Conservation (phyloP, 2,329 filamentous ascomycete species). For the Colletotrichum sp. region DNA sequence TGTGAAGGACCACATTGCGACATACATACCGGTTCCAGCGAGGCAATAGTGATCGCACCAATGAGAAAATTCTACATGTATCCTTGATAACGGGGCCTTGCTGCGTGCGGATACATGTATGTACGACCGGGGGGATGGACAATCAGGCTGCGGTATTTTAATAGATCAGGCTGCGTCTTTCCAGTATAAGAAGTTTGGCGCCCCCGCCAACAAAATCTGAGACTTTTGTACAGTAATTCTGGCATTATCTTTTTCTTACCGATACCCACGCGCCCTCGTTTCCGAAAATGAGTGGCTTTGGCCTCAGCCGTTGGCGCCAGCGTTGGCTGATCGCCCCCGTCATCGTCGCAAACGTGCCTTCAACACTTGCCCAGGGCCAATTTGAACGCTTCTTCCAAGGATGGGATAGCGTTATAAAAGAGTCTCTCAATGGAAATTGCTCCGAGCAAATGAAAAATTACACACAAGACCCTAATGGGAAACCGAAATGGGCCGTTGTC, state of each 20-base stretch:
- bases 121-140: too few relatives aligned
- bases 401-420: neutral
- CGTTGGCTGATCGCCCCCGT: neutral
- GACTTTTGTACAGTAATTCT: too few relatives aligned
- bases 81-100: too few relatives aligned
- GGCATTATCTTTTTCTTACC: too few relatives aligned
- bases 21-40: too few relatives aligned
- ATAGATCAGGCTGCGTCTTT: neutral
- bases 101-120: too few relatives aligned
- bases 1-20: too few relatives aligned
- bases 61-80: too few relatives aligned
- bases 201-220: neutral
- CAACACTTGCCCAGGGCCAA: neutral
- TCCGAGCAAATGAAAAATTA: accelerated
- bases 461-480: too few relatives aligned
- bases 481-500: neutral
- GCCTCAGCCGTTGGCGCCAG: neutral
- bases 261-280: neutral
- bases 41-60: too few relatives aligned
- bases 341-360: neutral
- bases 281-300: neutral
- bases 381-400: neutral
- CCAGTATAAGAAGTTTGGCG: neutral
- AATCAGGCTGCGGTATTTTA: neutral
- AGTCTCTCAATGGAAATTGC: neutral